Base-by-base conservation (phyloP, 139 green algal genomes). In the Trebouxia sp. region DNA sequence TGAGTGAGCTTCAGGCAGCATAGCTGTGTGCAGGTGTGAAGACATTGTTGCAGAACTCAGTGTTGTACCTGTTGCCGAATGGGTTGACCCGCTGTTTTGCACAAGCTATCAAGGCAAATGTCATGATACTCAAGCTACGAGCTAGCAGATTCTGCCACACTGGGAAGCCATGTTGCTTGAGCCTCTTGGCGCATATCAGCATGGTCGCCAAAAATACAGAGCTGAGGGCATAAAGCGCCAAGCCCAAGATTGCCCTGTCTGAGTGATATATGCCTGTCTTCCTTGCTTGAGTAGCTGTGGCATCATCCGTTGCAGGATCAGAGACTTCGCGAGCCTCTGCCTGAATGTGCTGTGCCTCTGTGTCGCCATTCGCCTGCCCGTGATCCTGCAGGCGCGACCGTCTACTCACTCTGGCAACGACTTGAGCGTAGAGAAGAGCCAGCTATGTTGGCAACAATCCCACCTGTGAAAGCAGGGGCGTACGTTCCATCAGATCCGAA, bases 61-160 rank as follows among this genome's bases (percentile, higher is more conserved):
- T 32, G 28, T 0, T 35, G n/a, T 42, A 85, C 82, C 82, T 83
- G 24, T 82, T 81, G 45, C 76, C 76, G 38, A 81, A 76, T n/a
- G 75, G 67, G 43, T 83, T 78, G 3, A 76, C 48, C 7, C 69
- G 37, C 41, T 85, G 37, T 72, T 45, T 58, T 30, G 76, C 76
- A 39, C 53, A 79, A 5, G n/a, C 70, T 9, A 80, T 50, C 11
- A 85, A 76, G 10, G 82, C 66, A 51, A 82, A 78, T 30, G 55
- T 30, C 37, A 83, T 47, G 30, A 85, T 55, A 37, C 47, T 77
- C 22, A n/a, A 26, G 39, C 82, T 83, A 0, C 82, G 41, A 30
- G 78, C 78, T 39, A 82, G 20, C 51, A 85, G 51, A 12, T 83
- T 69, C 43, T 84, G 58, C 39, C 79, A 81, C 1, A 53, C 32